Evolutionary conservation across 1,139 yeast species (phyloP).

Genomic region (Zygosaccharomyces pseudobailii): DNA sequence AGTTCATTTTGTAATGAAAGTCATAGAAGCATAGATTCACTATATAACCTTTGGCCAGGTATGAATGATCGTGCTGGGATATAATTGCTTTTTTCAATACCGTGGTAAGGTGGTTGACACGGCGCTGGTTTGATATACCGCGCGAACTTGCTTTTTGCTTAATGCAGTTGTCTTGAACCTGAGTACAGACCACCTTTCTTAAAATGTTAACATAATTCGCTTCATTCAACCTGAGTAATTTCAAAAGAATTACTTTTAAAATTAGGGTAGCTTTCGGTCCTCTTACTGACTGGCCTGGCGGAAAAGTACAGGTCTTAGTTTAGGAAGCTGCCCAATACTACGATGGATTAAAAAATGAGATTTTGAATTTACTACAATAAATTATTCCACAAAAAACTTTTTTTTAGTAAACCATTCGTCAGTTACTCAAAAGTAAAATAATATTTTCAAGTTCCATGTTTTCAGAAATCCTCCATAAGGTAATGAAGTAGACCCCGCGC

Average conservation of each 20-base stretch:
- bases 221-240: constrained; percentile 38
- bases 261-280: constrained; percentile 56
- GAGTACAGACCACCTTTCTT: background rate
- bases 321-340: constrained; percentile 53
- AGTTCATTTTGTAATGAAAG: background rate
- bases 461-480: background rate
- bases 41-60: background rate
- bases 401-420: too few species aligned
- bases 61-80: background rate
- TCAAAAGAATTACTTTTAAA: constrained; percentile 50
- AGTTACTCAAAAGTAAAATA: too few species aligned
- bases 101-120: background rate
- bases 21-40: background rate
- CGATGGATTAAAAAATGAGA: constrained; percentile 43
- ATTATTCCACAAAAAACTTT: background rate
- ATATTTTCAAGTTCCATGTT: background rate
- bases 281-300: constrained; percentile 51
- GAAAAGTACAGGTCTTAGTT: constrained; percentile 51
- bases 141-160: background rate
- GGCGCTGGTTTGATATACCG: background rate
- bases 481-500: background rate
- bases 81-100: too few species aligned
- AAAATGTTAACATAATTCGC: background rate
- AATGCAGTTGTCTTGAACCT: background rate
- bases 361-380: background rate